Evolutionary conservation across 139 green algal species (phyloP), one percentile per base, ranked within the genome.

Genomic region (Edaphochlamys debaryana): DNA sequence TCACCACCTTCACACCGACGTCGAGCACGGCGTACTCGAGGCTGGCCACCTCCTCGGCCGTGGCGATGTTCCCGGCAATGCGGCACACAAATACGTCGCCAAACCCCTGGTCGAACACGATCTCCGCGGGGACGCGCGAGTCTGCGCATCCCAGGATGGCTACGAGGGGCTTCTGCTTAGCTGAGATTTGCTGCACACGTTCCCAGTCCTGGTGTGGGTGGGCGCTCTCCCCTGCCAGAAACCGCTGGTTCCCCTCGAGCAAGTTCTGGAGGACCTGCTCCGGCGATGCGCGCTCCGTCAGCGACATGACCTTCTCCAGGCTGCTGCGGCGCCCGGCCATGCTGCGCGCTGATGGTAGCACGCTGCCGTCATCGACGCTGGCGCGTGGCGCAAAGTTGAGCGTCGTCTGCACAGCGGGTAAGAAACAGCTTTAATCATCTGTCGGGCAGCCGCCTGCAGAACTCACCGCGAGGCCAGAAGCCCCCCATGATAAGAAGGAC

Each of bases 101-200:
- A 52, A 89, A 89, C 20, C 85, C 85, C 52, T 89, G 67, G 50
- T 89, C 85, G 71, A 89, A 89, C 0, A 89, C 22, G 20, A 89
- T 85, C 40, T 89, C 85, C 3, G 69, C 50, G 22, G 85, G 85
- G 29, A 86, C 85, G 29, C 85, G 85, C 1, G 75, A 85, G 71
- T 89, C 85, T 32, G 85, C 85, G 37, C 85, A 89, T 2, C 72
- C 78, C 4, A 89, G 78, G 62, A 89, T 85, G 22, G 85, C 85
- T 22, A 32, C 69, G 0, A 58, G 66, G 20, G 85, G 85, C 30
- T 72, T 89, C n/a, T 89, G 85, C 30, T 82, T 79, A 3, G 54
- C 75, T 4, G 69, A 60, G 27, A 89, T 73, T 32, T 64, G 20
- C 62, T 79, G 34, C 0, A 89, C 4, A 0, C 85, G 77, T 0